Conservation (phyloP, 2,329 filamentous ascomycete species). For the Simplicillium sp. region DNA sequence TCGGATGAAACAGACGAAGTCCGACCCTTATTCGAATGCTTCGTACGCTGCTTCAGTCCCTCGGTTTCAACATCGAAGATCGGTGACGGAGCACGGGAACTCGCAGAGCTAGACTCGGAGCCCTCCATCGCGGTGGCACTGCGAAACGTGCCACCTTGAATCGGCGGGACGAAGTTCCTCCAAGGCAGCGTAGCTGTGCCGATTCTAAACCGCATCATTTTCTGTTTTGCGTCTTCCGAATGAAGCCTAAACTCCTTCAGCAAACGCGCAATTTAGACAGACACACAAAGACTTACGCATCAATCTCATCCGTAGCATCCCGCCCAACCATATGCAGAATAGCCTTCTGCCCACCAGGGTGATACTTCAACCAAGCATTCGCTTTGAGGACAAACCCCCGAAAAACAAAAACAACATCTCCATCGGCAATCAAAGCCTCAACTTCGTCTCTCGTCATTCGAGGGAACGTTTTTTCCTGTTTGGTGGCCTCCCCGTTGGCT, state of each 20-base stretch:
- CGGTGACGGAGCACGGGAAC: slow-evolving; percentile 42
- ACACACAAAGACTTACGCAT: slow-evolving; percentile 50
- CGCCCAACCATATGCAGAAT: slow-evolving; percentile 89
- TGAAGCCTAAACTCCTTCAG: slow-evolving; percentile 53
- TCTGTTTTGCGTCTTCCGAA: slow-evolving; percentile 62
- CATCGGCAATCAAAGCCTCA: slow-evolving; percentile 79
- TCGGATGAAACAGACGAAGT: slow-evolving; percentile 51
- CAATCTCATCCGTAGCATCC: slow-evolving; percentile 91
- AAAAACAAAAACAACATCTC: slow-evolving; percentile 70
- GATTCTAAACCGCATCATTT: slow-evolving; percentile 77
- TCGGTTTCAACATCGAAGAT: slow-evolving; percentile 32
- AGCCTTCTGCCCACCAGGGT: slow-evolving; percentile 85
- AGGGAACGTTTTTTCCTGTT: neutral
- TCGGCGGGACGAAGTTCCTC: slow-evolving; percentile 82
- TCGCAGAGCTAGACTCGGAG: slow-evolving; percentile 32
- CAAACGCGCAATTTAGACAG: too few species aligned
- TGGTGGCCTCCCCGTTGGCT: neutral
- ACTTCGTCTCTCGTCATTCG: slow-evolving; percentile 4
- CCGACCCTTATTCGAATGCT: slow-evolving; percentile 10
- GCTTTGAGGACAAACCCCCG: slow-evolving; percentile 76
- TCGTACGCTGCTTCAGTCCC: slow-evolving; percentile 19
- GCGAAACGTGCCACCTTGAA: slow-evolving; percentile 78
- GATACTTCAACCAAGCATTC: slow-evolving; percentile 80
- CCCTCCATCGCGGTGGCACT: slow-evolving; percentile 21
- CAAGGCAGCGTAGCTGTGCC: slow-evolving; percentile 73